Conservation (phyloP, 805 yeast species). For the Lachancea cidri region DNA sequence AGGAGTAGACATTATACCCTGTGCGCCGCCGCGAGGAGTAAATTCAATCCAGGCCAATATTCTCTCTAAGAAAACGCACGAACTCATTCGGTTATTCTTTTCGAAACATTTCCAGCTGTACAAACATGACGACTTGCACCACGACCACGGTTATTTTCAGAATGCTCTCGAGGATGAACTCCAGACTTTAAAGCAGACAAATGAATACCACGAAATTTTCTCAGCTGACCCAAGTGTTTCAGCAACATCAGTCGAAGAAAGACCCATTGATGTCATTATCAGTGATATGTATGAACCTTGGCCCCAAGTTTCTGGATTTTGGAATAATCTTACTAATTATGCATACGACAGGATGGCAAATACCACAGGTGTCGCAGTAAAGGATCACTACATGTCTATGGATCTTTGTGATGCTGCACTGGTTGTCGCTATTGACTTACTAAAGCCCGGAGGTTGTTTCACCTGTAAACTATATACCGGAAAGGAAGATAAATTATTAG, state of each 20-base stretch:
- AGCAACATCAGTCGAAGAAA: slow-evolving; percentile 12
- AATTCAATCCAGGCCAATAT: slow-evolving; percentile 84
- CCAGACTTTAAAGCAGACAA: slow-evolving; percentile 18
- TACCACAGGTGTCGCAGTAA: slow-evolving; percentile 74
- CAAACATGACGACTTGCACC: slow-evolving; percentile 33
- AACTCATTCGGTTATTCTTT: slow-evolving; percentile 48
- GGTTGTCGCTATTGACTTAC: slow-evolving; percentile 63
- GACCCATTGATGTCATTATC: slow-evolving; percentile 58
- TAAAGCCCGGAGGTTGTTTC: slow-evolving; percentile 65
- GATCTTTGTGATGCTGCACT: slow-evolving; percentile 90
- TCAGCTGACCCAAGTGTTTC: slow-evolving; percentile 20
- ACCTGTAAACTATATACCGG: slow-evolving; percentile 87
- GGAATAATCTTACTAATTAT: slow-evolving; percentile 66
- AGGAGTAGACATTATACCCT: slow-evolving; percentile 79
- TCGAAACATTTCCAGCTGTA: slow-evolving; percentile 24
- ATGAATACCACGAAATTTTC: slow-evolving; percentile 27
- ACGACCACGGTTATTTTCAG: slow-evolving; percentile 22
- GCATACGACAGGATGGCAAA: slow-evolving; percentile 90
- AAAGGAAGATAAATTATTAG: slow-evolving; percentile 63
- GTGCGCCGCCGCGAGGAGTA: slow-evolving; percentile 76
- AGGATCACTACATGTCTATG: slow-evolving; percentile 80
- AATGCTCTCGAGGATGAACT: slow-evolving; percentile 17
- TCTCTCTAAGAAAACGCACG: slow-evolving; percentile 60
- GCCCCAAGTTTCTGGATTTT: slow-evolving; percentile 46
- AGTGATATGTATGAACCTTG: slow-evolving; percentile 81